Conservation (phyloP, 768 basidiomycete genomes). For the Serendipita sp. region DNA sequence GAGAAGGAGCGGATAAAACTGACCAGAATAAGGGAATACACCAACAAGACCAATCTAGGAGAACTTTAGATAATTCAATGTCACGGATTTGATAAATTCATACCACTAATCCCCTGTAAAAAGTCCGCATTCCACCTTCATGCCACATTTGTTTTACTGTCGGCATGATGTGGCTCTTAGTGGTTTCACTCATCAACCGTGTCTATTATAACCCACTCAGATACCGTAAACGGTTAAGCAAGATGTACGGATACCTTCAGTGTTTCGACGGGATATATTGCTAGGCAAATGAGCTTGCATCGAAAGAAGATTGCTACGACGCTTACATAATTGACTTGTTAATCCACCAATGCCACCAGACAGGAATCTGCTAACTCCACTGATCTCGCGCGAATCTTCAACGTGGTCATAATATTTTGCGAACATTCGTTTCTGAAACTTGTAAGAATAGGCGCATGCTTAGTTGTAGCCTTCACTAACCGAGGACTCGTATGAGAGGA, state of each 20-base stretch:
- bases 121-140: conserved; percentile 65
- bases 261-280: conserved; percentile 94
- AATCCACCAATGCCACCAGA: conserved; percentile 96
- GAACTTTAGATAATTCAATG: conserved; percentile 12
- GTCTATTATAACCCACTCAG: conserved; percentile 30
- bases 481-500: conserved; percentile 85
- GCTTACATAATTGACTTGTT: conserved; percentile 71
- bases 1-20: conserved; percentile 17
- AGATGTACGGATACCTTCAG: conserved; percentile 44
- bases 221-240: neutral
- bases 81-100: conserved; percentile 21
- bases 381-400: conserved; percentile 75
- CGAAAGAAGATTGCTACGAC: conserved; percentile 5
- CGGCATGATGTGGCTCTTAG: conserved; percentile 15
- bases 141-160: conserved; percentile 64
- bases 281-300: conserved; percentile 26
- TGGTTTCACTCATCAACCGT: conserved; percentile 72
- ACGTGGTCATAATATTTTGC: conserved; percentile 85
- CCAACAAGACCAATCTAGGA: conserved; percentile 80
- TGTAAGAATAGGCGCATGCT: conserved; percentile 10
- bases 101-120: conserved; percentile 82
- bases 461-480: conserved; percentile 28
- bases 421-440: conserved; percentile 73
- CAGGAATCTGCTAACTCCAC: conserved; percentile 80
- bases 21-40: conserved; percentile 69